Evolutionary conservation across 2,329 filamentous ascomycete species (phyloP).

Genomic region (Pseudomassariella vexata): DNA sequence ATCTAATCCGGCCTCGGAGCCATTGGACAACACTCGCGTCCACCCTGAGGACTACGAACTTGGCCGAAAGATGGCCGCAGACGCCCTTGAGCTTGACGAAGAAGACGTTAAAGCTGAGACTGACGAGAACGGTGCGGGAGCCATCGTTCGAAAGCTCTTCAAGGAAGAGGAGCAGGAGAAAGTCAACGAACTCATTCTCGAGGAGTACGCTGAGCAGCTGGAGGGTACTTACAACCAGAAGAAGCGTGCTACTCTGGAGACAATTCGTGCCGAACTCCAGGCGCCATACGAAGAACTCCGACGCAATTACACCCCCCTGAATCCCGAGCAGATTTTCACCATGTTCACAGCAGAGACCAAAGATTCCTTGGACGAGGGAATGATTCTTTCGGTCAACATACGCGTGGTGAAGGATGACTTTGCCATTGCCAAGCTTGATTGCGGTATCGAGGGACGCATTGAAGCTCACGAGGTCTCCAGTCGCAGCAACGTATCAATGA

Average conservation of each 20-base stretch:
- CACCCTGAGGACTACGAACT: slow-evolving; percentile 98
- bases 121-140: slow-evolving; percentile 81
- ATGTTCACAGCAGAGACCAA: slow-evolving; percentile 94
- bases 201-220: slow-evolving; percentile 94
- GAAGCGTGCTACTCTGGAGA: slow-evolving; percentile 93
- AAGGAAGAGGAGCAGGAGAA: slow-evolving; percentile 90
- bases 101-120: slow-evolving; percentile 95
- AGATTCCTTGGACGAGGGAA: slow-evolving; percentile 76
- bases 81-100: slow-evolving; percentile 92
- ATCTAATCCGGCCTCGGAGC: slow-evolving; percentile 78
- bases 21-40: slow-evolving; percentile 92
- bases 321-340: slow-evolving; percentile 79
- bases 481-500: slow-evolving; percentile 57
- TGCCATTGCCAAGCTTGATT: slow-evolving; percentile 89
- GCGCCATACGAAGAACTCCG: slow-evolving; percentile 92
- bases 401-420: slow-evolving; percentile 87
- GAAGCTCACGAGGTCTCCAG: slow-evolving; percentile 77
- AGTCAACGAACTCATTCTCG: slow-evolving; percentile 91
- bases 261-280: slow-evolving; percentile 88
- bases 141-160: slow-evolving; percentile 91
- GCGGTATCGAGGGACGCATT: slow-evolving; percentile 84
- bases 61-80: slow-evolving; percentile 95
- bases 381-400: slow-evolving; percentile 88
- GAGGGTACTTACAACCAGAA: slow-evolving; percentile 88
- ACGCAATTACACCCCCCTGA: slow-evolving; percentile 66